phyloP scores from a whole-genome alignment of 192 early-diverging fungal species.

The Coemansia sp. region DNA sequence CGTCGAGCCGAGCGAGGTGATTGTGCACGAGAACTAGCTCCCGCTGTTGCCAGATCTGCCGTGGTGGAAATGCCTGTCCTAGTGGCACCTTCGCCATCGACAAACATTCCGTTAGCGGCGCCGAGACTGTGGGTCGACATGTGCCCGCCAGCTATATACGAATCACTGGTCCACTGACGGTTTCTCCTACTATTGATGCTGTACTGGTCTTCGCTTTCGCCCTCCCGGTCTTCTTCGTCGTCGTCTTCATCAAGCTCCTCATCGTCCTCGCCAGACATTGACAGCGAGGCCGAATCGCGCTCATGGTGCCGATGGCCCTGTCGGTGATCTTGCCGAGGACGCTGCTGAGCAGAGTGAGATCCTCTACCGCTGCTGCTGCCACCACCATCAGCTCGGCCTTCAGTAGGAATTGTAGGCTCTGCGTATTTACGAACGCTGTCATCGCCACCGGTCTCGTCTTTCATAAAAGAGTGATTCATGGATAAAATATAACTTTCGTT shows the following conservation, averaged over 20 bases:
- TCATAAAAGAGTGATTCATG: not conserved
- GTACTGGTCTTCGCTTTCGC: not conserved
- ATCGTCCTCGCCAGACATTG: slow-evolving; percentile 1
- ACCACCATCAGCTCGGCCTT: not conserved
- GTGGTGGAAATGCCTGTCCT: not conserved
- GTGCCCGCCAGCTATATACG: not conserved
- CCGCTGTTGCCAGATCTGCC: not conserved
- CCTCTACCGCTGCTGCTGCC: not conserved
- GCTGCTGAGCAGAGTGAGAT: not conserved
- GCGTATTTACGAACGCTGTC: not conserved
- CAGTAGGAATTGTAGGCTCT: not conserved
- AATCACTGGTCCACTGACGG: not conserved
- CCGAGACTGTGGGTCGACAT: not conserved
- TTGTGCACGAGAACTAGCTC: slow-evolving; percentile 7
- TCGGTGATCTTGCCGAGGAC: not conserved
- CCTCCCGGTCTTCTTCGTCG: not conserved
- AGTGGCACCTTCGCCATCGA: not conserved
- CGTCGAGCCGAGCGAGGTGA: slow-evolving; percentile 47
- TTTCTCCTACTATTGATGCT: not conserved
- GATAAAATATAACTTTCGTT: not conserved
- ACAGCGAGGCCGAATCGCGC: not conserved
- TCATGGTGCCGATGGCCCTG: not conserved
- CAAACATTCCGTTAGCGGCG: not conserved
- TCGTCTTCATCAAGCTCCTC: not conserved
- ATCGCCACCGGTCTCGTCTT: not conserved